Conservation (phyloP, 208 protist species). For the Leishmania aethiopica region DNA sequence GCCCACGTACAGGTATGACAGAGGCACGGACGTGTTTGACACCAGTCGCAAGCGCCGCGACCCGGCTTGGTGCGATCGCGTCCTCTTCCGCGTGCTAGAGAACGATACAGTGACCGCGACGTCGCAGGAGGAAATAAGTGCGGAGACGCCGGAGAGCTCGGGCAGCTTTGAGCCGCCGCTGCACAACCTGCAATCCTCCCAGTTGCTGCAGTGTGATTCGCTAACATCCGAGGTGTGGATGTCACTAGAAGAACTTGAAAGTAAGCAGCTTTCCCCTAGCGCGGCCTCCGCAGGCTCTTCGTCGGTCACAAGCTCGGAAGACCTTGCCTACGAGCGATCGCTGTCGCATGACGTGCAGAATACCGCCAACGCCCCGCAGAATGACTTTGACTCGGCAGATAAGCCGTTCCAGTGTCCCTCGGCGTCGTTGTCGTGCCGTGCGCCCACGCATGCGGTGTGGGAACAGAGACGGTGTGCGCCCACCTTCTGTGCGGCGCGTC, state of each 20-base stretch:
- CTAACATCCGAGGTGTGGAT: neutral
- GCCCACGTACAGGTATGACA: slow-evolving; percentile 93
- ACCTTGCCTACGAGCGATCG: neutral
- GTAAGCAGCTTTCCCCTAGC: neutral
- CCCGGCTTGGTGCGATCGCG: slow-evolving; percentile 90
- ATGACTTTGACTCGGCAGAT: slow-evolving; percentile 2
- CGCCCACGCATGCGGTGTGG: slow-evolving; percentile 16
- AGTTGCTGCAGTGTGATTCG: neutral
- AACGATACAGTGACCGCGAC: neutral
- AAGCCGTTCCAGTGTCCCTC: neutral
- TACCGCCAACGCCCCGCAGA: slow-evolving; percentile 9
- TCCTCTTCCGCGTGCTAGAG: slow-evolving; percentile 76
- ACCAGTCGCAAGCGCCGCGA: slow-evolving; percentile 78
- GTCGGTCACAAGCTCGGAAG: slow-evolving; percentile 14
- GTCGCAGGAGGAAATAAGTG: neutral
- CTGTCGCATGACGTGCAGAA: neutral
- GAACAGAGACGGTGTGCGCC: slow-evolving; percentile 26
- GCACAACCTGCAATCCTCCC: neutral
- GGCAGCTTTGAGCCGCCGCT: neutral
- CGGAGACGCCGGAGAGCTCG: neutral
- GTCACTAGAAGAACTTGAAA: slow-evolving; percentile 11
- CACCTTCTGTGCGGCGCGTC: slow-evolving; percentile 38
- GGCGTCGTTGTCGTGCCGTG: neutral
- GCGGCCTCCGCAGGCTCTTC: neutral
- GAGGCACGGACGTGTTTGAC: slow-evolving; percentile 77